A percentile compares a stretch with the other conserved stretches of the same genome.
These are phyloP conservation scores for Lasiodiplodia hormozganensis DNA, from an alignment of 2,329 filamentous ascomycete species.

Conservation along the genomic window DNA sequence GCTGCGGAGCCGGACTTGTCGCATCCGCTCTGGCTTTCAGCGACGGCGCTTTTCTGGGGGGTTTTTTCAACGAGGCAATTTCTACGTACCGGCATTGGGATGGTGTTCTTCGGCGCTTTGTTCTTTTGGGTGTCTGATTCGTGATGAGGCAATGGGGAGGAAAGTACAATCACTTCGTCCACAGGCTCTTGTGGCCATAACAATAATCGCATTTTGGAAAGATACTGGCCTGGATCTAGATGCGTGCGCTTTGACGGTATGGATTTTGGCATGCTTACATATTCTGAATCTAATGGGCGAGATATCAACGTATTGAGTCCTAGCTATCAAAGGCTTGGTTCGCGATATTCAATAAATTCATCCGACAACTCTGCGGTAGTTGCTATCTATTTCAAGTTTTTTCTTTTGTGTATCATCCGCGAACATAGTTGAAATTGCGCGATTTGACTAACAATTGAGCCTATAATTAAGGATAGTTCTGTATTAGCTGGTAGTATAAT, in stretches of 20 bases:
- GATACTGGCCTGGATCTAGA: not conserved
- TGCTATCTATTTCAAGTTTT: no score
- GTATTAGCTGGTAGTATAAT: no score
- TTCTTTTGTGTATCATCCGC: no score
- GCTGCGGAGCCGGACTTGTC: not conserved
- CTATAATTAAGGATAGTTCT: no score
- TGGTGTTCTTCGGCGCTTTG: constrained; percentile 6
- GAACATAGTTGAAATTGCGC: no score
- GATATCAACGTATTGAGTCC: no score
- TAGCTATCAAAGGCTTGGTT: no score
- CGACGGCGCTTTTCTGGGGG: constrained; percentile 3
- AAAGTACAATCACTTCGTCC: not conserved
- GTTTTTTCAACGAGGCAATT: not conserved
- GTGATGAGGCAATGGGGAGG: not conserved
- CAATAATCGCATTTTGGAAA: not conserved
- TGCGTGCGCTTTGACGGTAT: not conserved
- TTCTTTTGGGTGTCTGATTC: not conserved
- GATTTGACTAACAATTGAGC: no score
- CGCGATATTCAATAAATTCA: no score
- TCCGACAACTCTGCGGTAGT: no score
- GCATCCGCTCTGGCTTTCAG: constrained; percentile 6
- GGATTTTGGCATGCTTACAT: no score
- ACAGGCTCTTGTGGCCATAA: not conserved
- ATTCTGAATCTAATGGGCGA: no score
- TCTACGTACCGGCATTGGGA: constrained; percentile 3